Percentiles rank a stretch among this genome's conserved stretches.
Evolutionary conservation across 1,284 basidiomycete species (phyloP).

Genomic region (Inonotus hispidus): DNA sequence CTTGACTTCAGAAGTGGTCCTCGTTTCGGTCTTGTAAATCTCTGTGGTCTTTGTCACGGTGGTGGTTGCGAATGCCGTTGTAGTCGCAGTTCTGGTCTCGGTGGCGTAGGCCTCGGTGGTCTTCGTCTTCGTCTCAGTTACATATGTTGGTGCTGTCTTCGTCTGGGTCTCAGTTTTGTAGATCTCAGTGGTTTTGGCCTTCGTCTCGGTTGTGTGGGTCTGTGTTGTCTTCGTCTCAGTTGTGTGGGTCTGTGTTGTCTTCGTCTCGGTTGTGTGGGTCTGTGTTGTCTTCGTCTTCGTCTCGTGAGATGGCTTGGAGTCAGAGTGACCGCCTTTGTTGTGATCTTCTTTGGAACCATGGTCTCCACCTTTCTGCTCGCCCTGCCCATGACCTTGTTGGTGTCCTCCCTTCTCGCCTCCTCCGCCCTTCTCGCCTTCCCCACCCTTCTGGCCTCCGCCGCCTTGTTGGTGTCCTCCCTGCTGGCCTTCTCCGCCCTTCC

Average conservation of each 20-base stretch:
- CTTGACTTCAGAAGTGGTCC: neutral
- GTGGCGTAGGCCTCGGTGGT: neutral
- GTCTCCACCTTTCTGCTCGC: neutral
- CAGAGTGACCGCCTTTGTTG: neutral
- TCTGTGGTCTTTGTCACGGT: neutral
- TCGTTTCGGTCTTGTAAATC: neutral
- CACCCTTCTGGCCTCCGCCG: too few relatives aligned
- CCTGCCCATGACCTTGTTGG: neutral
- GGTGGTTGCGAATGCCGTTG: neutral
- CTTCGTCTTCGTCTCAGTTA: neutral
- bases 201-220: neutral
- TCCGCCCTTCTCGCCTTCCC: too few relatives aligned
- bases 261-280: neutral
- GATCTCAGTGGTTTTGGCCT: neutral
- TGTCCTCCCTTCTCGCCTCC: neutral
- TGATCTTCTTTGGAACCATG: neutral
- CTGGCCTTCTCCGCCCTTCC: too few relatives aligned
- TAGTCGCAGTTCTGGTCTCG: neutral
- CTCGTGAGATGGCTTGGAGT: neutral
- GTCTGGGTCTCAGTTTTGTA: neutral
- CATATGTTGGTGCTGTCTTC: neutral
- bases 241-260: neutral
- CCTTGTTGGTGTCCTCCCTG: neutral
- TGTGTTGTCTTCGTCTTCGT: neutral
- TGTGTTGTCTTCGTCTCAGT: neutral